These are phyloP conservation scores for Ceratocystis huliohia DNA, from an alignment of 2,329 filamentous ascomycete genomes.

Conservation along the genomic window DNA sequence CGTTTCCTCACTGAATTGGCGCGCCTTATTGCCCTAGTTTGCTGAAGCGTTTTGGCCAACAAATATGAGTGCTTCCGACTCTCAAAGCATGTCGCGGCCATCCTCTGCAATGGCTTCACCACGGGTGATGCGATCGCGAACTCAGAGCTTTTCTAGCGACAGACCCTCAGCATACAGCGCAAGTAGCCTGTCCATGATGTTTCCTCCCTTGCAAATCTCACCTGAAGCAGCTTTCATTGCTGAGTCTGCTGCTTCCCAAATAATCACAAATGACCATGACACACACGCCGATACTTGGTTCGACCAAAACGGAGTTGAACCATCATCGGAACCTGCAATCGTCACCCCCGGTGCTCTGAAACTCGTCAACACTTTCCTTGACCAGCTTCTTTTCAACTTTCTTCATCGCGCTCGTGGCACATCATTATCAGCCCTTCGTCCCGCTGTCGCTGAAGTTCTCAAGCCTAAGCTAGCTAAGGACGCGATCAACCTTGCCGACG, in stretches of 20 bases:
- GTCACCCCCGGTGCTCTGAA: constrained; percentile 62
- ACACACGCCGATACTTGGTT: constrained; percentile 57
- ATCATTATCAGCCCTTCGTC: constrained; percentile 58
- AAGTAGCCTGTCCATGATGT: constrained; percentile 45
- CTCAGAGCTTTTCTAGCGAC: constrained; percentile 59
- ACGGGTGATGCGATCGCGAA: constrained; percentile 35
- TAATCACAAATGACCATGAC: constrained; percentile 79
- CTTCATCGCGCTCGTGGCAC: constrained; percentile 71
- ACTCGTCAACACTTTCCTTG: constrained; percentile 82
- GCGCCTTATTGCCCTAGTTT: not conserved
- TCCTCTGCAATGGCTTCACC: constrained; percentile 28
- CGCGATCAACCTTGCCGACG: constrained; percentile 68
- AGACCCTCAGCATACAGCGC: constrained; percentile 47
- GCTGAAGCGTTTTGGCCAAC: not conserved
- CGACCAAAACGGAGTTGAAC: constrained; percentile 53
- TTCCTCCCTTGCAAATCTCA: constrained; percentile 54
- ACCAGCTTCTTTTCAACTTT: constrained; percentile 84
- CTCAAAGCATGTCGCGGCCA: constrained; percentile 26
- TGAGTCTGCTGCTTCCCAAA: constrained; percentile 74
- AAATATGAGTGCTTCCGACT: constrained; percentile 18
- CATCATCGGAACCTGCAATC: constrained; percentile 53
- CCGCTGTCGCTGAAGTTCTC: constrained; percentile 73
- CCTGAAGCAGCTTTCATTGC: constrained; percentile 83
- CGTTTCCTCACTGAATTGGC: not conserved
- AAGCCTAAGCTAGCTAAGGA: constrained; percentile 81